These are phyloP conservation scores for Vanrija sp. DNA, from an alignment of 1,284 basidiomycete species.

Conservation along the genomic window DNA sequence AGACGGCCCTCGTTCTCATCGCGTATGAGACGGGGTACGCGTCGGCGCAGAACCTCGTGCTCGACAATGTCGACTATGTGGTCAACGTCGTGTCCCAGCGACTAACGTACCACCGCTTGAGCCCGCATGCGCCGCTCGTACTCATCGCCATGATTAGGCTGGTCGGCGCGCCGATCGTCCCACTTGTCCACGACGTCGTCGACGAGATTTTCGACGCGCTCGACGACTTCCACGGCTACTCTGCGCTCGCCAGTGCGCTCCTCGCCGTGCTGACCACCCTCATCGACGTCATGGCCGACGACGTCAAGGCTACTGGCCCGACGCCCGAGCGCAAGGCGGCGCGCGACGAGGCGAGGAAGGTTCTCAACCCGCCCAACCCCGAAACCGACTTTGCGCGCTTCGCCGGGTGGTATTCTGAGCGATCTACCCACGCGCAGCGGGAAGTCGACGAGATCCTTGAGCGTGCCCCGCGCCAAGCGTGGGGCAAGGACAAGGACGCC, in stretches of 20 bases:
- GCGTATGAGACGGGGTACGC: constrained; percentile 72
- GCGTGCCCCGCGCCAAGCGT: constrained; percentile 57
- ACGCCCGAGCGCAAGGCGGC: constrained; percentile 25
- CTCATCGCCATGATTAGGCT: constrained; percentile 75
- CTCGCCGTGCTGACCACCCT: constrained; percentile 73
- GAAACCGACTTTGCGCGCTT: constrained; percentile 52
- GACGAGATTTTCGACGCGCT: constrained; percentile 92
- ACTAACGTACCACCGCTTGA: constrained; percentile 69
- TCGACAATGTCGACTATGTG: constrained; percentile 91
- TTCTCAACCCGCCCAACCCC: constrained; percentile 38
- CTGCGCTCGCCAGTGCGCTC: constrained; percentile 49
- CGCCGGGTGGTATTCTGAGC: constrained; percentile 61
- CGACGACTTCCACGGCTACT: constrained; percentile 89
- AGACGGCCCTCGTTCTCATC: constrained; percentile 65
- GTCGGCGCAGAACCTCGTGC: constrained; percentile 72
- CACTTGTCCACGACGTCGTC: constrained; percentile 81
- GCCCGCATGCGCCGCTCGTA: constrained; percentile 58
- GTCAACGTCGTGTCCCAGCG: constrained; percentile 79
- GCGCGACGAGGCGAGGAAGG: constrained; percentile 43
- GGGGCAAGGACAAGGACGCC: constrained; percentile 31
- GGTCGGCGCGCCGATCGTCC: constrained; percentile 76
- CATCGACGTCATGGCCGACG: constrained; percentile 75
- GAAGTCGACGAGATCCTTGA: constrained; percentile 56
- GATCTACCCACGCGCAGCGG: constrained; percentile 47
- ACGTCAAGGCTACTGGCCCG: constrained; percentile 53